phyloP scores from a whole-genome alignment of 2,329 filamentous ascomycete genomes.

The Colletotrichum chlorophyti region DNA sequence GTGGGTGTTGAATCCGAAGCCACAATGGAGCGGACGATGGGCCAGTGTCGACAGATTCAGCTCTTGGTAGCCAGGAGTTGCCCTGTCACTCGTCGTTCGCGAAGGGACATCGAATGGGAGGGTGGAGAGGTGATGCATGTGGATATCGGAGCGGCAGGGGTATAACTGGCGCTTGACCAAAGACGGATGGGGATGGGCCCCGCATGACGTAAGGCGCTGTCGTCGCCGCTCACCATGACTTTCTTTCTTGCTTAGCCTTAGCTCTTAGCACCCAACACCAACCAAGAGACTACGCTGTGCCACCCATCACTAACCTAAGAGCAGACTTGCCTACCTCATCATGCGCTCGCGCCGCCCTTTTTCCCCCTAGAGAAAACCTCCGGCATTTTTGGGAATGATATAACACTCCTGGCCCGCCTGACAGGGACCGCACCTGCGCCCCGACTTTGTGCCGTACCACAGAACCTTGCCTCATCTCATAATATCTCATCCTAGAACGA shows the following conservation, averaged over 20 bases:
- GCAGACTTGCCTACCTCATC: conserved; percentile 9
- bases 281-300: background rate
- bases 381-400: background rate
- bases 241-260: too few species aligned
- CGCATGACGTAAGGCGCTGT: conserved; percentile 24
- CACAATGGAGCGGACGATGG: conserved; percentile 7
- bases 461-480: too few species aligned
- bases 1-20: conserved; percentile 14
- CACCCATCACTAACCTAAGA: conserved; percentile 4
- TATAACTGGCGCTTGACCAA: conserved; percentile 11
- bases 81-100: conserved; percentile 1
- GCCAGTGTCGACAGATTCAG: background rate
- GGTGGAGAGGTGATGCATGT: background rate
- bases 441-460: background rate
- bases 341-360: conserved; percentile 3
- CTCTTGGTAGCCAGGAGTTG: background rate
- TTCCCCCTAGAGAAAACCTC: background rate
- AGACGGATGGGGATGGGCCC: conserved; percentile 16
- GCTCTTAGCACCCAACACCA: conserved; percentile 14
- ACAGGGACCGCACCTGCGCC: background rate
- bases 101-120: background rate
- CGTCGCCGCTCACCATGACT: conserved; percentile 22
- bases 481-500: too few species aligned
- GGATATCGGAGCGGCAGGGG: background rate
- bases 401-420: background rate